Conservation (phyloP, 495 filamentous ascomycete genomes). For the Arthonia radiata region DNA sequence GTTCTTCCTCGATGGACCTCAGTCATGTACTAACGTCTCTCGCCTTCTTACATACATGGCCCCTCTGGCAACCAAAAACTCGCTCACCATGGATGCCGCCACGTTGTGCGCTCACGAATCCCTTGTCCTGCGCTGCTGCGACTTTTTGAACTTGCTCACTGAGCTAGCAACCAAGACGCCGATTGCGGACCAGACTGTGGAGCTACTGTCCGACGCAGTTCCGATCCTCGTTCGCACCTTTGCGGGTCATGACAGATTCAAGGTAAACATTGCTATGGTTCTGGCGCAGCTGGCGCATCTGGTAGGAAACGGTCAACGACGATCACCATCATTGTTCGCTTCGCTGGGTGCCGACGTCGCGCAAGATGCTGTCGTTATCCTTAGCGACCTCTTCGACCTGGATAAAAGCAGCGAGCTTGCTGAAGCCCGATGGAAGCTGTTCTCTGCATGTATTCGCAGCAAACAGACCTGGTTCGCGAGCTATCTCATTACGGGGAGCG, state of each 20-base stretch:
- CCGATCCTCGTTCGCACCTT: slow-evolving; percentile 56
- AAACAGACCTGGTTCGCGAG: slow-evolving; percentile 91
- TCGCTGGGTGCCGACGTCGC: slow-evolving; percentile 62
- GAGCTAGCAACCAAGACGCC: too few species aligned
- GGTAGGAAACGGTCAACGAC: slow-evolving; percentile 31
- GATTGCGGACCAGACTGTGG: too few species aligned
- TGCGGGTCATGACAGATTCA: slow-evolving; percentile 42
- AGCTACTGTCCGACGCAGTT: slow-evolving; percentile 52
- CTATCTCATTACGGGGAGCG: slow-evolving; percentile 69
- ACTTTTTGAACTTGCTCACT: too few species aligned
- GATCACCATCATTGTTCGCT: slow-evolving; percentile 75
- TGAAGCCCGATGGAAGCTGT: slow-evolving; percentile 54
- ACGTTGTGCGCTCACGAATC: too few species aligned
- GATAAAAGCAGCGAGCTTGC: slow-evolving; percentile 33
- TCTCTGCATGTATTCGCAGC: slow-evolving; percentile 68
- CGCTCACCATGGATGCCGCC: too few species aligned
- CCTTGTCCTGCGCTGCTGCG: too few species aligned
- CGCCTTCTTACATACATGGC: too few species aligned
- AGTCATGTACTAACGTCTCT: too few species aligned
- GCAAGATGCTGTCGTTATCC: slow-evolving; percentile 54
- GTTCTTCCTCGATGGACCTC: too few species aligned
- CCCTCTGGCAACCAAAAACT: too few species aligned
- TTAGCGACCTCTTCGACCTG: slow-evolving; percentile 58
- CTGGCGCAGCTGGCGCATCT: slow-evolving; percentile 50
- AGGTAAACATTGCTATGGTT: slow-evolving; percentile 34